Evolutionary conservation across 768 basidiomycete species (phyloP), one percentile per base, ranked within the genome.

Genomic region (Mycena haematopus): DNA sequence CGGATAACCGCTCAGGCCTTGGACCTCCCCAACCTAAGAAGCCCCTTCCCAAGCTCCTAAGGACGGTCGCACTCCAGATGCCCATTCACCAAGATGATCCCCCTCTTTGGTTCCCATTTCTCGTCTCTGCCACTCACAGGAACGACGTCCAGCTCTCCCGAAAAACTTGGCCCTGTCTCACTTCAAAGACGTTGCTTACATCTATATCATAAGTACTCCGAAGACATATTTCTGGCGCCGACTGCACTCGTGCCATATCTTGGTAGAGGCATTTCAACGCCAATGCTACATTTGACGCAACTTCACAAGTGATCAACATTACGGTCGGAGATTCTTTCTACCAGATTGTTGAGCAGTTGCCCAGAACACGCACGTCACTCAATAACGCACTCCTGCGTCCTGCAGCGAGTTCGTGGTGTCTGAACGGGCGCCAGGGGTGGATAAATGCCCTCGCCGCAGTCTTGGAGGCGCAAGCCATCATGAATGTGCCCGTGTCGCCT

Each of bases 241-340:
- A 83, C 78, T 38, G 46, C 77, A 6, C 77, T 77, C 9, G 78
- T 81, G 1, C 89, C 89, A 22, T 91, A 88, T 69, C 89, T 88
- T 1, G 62, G 56, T 57, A 3, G 15, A 22, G 22, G 0, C 1
- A 8, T 17, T 15, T 3, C 24, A 21, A 9, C 17, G 1, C 17
- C 4, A 10, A 0, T 45, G 2, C 6, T 6, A 21, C 13, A 9
- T 24, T 13, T 52, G 14, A 49, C 47, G 19, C 8, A 8, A 19
- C 13, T 49, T 50, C 31, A 58, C 88, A 89, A 70, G 88, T 88
- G 6, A 80, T 75, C 0, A 80, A 80, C n/a, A 81, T 89, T 61
- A 80, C 78, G 0, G 84, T 88, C 21, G 86, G 89, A 4, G 74
- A 85, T 71, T 76, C 71, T 11, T 90, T 79, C 69, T 90, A 89